These are phyloP conservation scores for Chiua virens DNA, from an alignment of 768 basidiomycete species.

Conservation along the genomic window DNA sequence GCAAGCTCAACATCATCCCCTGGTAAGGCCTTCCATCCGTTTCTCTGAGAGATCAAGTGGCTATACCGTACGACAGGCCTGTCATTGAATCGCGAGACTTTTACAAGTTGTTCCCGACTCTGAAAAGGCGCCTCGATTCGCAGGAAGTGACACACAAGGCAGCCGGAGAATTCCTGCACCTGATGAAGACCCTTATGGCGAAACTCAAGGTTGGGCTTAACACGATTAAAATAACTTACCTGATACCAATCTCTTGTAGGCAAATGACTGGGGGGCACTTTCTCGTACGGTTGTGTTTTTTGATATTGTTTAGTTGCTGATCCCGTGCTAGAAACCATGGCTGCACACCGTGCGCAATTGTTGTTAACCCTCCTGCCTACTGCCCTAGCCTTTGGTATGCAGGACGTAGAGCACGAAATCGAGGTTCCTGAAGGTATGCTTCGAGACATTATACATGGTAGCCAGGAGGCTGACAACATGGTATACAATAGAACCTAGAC, in stretches of 20 bases:
- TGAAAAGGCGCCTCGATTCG: constrained; percentile 48
- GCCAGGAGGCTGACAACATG: neutral
- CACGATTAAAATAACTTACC: neutral
- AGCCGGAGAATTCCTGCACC: constrained; percentile 54
- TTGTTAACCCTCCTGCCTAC: constrained; percentile 41
- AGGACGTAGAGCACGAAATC: constrained; percentile 43
- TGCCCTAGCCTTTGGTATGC: constrained; percentile 49
- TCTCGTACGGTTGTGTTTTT: constrained; percentile 42
- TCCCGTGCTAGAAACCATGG: constrained; percentile 41
- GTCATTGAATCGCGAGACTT: constrained; percentile 64
- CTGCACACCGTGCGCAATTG: constrained; percentile 44
- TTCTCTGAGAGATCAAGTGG: neutral
- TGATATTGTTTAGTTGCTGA: neutral
- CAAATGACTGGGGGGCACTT: constrained; percentile 62
- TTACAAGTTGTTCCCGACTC: constrained; percentile 47
- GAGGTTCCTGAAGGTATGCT: constrained; percentile 53
- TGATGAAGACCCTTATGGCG: constrained; percentile 63
- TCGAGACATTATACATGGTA: neutral
- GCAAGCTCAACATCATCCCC: constrained; percentile 55
- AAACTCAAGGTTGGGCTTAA: constrained; percentile 57
- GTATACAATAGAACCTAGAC: constrained; percentile 48
- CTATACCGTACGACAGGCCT: constrained; percentile 29
- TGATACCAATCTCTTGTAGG: constrained; percentile 32
- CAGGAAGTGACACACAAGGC: constrained; percentile 48
- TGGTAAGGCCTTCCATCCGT: constrained; percentile 41